Percentiles rank a stretch among this genome's conserved stretches.
phyloP scores from a whole-genome alignment of 2,329 filamentous ascomycete genomes.

The Exophiala dermatitidis region DNA sequence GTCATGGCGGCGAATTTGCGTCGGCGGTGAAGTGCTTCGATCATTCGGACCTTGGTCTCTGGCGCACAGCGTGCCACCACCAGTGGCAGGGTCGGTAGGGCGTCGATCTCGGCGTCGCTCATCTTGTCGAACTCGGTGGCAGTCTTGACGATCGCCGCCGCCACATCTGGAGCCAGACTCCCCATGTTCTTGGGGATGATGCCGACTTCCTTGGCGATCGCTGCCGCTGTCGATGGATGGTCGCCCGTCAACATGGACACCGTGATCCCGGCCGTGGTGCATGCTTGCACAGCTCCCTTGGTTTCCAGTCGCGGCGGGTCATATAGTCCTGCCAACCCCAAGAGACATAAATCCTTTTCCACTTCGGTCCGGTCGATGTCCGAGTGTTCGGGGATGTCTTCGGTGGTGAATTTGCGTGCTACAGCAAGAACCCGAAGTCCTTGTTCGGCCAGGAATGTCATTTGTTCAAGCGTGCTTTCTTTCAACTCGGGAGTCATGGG shows the following conservation, averaged over 20 bases:
- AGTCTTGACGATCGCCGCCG: constrained; percentile 47
- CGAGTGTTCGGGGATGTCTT: constrained; percentile 26
- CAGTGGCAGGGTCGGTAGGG: constrained; percentile 64
- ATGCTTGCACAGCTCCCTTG: constrained; percentile 47
- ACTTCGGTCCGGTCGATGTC: constrained; percentile 43
- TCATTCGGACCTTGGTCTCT: constrained; percentile 84
- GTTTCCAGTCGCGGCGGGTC: constrained; percentile 56
- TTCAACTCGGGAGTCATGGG: constrained; percentile 37
- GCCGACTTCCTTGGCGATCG: constrained; percentile 52
- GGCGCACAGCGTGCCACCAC: constrained; percentile 81
- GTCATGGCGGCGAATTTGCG: constrained; percentile 77
- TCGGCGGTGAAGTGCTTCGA: constrained; percentile 74
- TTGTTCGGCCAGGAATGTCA: constrained; percentile 50
- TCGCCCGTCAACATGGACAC: constrained; percentile 55
- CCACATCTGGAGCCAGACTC: constrained; percentile 40
- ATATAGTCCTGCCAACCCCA: constrained; percentile 55
- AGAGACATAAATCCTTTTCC: constrained; percentile 49
- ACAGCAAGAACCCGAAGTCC: constrained; percentile 56
- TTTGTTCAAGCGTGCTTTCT: constrained; percentile 47
- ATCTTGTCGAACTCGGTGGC: constrained; percentile 50
- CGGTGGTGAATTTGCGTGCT: constrained; percentile 36
- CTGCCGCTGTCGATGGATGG: constrained; percentile 50
- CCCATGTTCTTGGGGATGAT: constrained; percentile 45
- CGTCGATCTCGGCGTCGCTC: constrained; percentile 51
- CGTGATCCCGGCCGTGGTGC: constrained; percentile 48